These are phyloP conservation scores for Rhodotorula graminis DNA, from an alignment of 768 basidiomycete species.

Conservation along the genomic window DNA sequence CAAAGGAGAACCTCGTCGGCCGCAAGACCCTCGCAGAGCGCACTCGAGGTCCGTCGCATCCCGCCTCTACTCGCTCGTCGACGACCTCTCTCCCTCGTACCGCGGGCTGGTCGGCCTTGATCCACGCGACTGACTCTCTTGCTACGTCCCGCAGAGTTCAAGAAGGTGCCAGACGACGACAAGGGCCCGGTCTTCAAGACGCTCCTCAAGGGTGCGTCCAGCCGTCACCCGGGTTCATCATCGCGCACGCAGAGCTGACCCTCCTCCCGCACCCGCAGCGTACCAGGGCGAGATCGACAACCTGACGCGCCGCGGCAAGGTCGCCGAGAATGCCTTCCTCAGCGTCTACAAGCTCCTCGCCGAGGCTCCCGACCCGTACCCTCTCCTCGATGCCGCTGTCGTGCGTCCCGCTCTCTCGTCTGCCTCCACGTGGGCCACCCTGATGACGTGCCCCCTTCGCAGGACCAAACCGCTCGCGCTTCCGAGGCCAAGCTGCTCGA, in stretches of 20 bases:
- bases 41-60: slow-evolving; percentile 68
- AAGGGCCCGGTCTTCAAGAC: slow-evolving; percentile 83
- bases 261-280: slow-evolving; percentile 51
- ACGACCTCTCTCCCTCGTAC: neutral
- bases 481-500: slow-evolving; percentile 75
- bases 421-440: no score
- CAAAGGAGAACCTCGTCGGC: slow-evolving; percentile 92
- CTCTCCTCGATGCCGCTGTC: slow-evolving; percentile 87
- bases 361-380: slow-evolving; percentile 96
- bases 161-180: slow-evolving; percentile 84
- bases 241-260: neutral
- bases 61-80: neutral
- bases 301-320: slow-evolving; percentile 85
- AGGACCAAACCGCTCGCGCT: slow-evolving; percentile 91
- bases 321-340: slow-evolving; percentile 92
- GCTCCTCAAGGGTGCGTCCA: slow-evolving; percentile 68
- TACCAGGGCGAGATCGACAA: slow-evolving; percentile 96
- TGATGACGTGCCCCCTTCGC: no score
- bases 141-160: slow-evolving; percentile 65
- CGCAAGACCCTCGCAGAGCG: slow-evolving; percentile 90
- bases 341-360: slow-evolving; percentile 93
- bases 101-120: no score
- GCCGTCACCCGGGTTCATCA: neutral
- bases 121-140: neutral
- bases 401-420: slow-evolving; percentile 52